Percentiles rank a stretch among this genome's conserved stretches.
Evolutionary conservation across 73 alveolate species (phyloP).

Genomic region (Chromera velia): DNA sequence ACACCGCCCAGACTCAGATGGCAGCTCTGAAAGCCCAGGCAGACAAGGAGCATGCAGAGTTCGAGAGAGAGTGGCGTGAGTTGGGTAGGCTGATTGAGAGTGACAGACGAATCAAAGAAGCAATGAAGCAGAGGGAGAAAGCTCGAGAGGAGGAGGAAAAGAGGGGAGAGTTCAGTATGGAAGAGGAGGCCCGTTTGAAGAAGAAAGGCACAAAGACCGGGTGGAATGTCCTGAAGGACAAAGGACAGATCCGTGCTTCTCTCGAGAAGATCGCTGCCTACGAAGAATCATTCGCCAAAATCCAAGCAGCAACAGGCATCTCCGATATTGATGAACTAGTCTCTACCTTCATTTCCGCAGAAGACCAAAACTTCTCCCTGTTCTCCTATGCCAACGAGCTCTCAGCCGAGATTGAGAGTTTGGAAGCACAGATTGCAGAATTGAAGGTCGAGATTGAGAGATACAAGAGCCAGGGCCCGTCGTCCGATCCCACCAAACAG

Average conservation of each 20-base stretch:
- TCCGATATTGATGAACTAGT: constrained; percentile 72
- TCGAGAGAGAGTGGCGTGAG: constrained; percentile 69
- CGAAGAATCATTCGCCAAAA: constrained; percentile 66
- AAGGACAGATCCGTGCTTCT: constrained; percentile 1
- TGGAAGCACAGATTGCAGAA: constrained; percentile 60
- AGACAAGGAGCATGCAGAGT: constrained; percentile 60
- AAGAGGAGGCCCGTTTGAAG: constrained; percentile 32
- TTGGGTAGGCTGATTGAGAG: constrained; percentile 59
- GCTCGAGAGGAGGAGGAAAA: constrained; percentile 12
- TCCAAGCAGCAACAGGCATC: constrained; percentile 79
- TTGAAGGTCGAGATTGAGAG: constrained; percentile 57
- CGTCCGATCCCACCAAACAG: constrained; percentile 32
- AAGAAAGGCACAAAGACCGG: constrained; percentile 26
- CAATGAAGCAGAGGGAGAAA: constrained; percentile 32
- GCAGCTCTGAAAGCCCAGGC: constrained; percentile 68
- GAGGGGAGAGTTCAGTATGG: not conserved
- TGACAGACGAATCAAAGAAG: constrained; percentile 51
- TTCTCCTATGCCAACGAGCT: constrained; percentile 72
- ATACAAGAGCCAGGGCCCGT: constrained; percentile 39
- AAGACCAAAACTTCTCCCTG: constrained; percentile 64
- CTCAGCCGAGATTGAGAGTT: constrained; percentile 63
- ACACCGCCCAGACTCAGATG: constrained; percentile 81
- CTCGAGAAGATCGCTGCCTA: constrained; percentile 56
- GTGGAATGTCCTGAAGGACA: no score
- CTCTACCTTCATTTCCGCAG: constrained; percentile 65